phyloP scores from a whole-genome alignment of 2,329 filamentous ascomycete genomes.

The Ophioceras dolichostomum region DNA sequence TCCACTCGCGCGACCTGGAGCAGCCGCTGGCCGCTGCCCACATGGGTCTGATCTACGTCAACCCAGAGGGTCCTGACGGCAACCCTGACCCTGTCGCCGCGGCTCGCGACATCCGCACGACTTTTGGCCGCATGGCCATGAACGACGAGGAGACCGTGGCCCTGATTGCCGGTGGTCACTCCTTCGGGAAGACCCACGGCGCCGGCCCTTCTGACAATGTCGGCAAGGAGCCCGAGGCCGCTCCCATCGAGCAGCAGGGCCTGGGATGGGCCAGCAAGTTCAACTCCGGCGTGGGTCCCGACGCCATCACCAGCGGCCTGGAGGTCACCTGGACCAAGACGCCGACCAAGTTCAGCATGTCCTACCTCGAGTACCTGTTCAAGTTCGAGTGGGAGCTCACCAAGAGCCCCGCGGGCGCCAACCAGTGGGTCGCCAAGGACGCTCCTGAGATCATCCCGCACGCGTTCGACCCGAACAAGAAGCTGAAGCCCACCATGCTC shows the following conservation, averaged over 20 bases:
- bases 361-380: slow-evolving; percentile 66
- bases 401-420: slow-evolving; percentile 63
- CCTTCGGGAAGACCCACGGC: slow-evolving; percentile 73
- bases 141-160: slow-evolving; percentile 73
- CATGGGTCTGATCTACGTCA: slow-evolving; percentile 74
- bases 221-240: slow-evolving; percentile 54
- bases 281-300: slow-evolving; percentile 53
- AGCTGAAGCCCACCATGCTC: slow-evolving; percentile 65
- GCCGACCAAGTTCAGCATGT: slow-evolving; percentile 64
- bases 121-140: slow-evolving; percentile 74
- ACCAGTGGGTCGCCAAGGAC: slow-evolving; percentile 66
- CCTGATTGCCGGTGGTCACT: slow-evolving; percentile 66
- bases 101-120: slow-evolving; percentile 59
- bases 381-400: slow-evolving; percentile 66
- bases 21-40: slow-evolving; percentile 54
- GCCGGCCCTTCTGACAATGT: slow-evolving; percentile 52
- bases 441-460: slow-evolving; percentile 57
- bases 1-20: slow-evolving; percentile 53
- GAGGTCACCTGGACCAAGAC: slow-evolving; percentile 73
- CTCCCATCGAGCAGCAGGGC: slow-evolving; percentile 52
- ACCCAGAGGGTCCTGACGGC: slow-evolving; percentile 66
- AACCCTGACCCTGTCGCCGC: slow-evolving; percentile 57
- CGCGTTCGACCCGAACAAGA: slow-evolving; percentile 56
- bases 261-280: slow-evolving; percentile 60
- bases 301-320: slow-evolving; percentile 64